These are phyloP conservation scores for Chlorella variabilis DNA, from an alignment of 163 green algal species.

Conservation along the genomic window DNA sequence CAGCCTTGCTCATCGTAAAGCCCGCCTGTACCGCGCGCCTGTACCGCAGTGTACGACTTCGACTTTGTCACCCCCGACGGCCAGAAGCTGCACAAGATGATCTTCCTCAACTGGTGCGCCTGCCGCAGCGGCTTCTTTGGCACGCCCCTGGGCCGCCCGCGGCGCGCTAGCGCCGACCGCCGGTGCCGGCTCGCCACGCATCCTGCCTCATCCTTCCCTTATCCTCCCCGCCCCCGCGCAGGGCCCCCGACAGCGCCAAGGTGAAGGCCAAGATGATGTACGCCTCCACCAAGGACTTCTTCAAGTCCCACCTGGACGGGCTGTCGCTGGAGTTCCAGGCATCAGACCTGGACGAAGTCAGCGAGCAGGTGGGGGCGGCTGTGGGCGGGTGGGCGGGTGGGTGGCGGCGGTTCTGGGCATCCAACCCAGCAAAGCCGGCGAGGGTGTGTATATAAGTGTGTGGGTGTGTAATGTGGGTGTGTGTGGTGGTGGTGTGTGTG, in stretches of 20 bases:
- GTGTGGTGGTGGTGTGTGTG: too few species aligned
- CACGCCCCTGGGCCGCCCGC: too few species aligned
- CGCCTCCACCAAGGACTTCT: conserved; percentile 93
- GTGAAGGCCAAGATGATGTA: conserved; percentile 96
- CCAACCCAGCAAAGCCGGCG: too few species aligned
- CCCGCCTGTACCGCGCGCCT: not conserved
- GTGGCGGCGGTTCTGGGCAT: not conserved
- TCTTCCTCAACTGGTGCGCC: conserved; percentile 88
- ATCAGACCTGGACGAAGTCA: conserved; percentile 76
- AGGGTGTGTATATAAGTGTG: not conserved
- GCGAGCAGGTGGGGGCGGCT: conserved; percentile 46
- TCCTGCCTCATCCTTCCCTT: not conserved
- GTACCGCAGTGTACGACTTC: conserved; percentile 83
- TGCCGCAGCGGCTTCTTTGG: too few species aligned
- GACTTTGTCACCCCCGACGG: conserved; percentile 84
- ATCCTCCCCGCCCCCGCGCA: conserved; percentile 39
- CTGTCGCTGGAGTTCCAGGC: conserved; percentile 76
- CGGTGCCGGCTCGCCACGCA: too few species aligned
- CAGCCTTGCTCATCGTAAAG: not conserved
- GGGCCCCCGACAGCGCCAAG: conserved; percentile 78
- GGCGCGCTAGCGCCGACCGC: too few species aligned
- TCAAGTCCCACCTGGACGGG: conserved; percentile 90
- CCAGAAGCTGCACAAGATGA: conserved; percentile 84
- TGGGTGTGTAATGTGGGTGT: too few species aligned
- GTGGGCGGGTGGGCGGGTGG: not conserved